Conservation (phyloP, 306 rosid species). For the Sophora flavescens region DNA sequence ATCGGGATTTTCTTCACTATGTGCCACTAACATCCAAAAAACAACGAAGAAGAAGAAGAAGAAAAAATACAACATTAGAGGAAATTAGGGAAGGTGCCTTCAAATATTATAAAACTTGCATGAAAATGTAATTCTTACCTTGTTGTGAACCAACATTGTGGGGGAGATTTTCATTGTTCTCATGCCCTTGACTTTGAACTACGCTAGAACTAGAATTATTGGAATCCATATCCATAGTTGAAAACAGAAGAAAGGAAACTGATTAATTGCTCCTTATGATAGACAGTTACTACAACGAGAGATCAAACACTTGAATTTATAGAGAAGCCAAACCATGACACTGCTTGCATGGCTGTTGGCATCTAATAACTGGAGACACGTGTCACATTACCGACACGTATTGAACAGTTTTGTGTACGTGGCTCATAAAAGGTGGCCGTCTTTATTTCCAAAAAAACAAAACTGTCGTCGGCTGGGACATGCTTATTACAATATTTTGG, state of each 20-base stretch:
- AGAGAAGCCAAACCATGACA: conserved; percentile 8
- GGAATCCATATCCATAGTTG: conserved; percentile 57
- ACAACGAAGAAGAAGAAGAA: not conserved
- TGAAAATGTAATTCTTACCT: conserved; percentile 40
- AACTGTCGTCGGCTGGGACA: conserved; percentile 18
- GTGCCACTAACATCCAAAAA: conserved; percentile 30
- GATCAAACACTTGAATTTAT: conserved; percentile 32
- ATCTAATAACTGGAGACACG: conserved; percentile 41
- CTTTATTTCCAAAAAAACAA: not conserved
- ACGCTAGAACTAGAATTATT: not conserved
- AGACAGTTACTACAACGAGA: not conserved
- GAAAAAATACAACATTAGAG: not conserved
- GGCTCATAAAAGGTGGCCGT: not conserved
- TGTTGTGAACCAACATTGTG: conserved; percentile 36
- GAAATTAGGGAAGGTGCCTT: not conserved
- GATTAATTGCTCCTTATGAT: not conserved
- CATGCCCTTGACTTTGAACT: conserved; percentile 40
- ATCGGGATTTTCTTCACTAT: conserved; percentile 53
- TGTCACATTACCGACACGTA: conserved; percentile 45
- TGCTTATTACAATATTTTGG: not conserved
- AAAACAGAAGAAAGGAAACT: conserved; percentile 33
- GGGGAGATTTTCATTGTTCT: conserved; percentile 40
- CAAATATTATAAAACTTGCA: not conserved
- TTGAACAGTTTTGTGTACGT: conserved; percentile 25
- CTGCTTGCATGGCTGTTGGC: conserved; percentile 45